Conservation (phyloP, 495 filamentous ascomycete species). For the Aspergillus sclerotiicarbonarius region DNA sequence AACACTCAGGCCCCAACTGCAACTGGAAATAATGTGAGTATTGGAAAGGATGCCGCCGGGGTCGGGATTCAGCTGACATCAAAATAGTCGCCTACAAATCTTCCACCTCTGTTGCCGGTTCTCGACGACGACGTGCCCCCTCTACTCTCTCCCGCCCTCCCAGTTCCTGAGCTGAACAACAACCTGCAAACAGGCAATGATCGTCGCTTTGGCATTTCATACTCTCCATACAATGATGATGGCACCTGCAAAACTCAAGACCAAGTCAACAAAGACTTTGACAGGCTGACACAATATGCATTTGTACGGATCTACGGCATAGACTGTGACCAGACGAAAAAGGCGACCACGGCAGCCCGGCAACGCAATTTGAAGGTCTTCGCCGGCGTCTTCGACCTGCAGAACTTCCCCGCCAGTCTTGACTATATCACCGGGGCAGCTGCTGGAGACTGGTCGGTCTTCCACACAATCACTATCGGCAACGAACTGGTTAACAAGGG, state of each 20-base stretch:
- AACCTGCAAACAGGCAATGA: constrained; percentile 4
- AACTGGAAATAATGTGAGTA: constrained; percentile 7
- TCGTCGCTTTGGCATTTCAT: constrained; percentile 58
- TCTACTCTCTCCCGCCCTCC: constrained; percentile 14
- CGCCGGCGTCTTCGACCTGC: constrained; percentile 67
- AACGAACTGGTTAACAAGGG: constrained; percentile 77
- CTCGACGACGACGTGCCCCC: constrained; percentile 6
- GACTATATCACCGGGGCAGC: constrained; percentile 53
- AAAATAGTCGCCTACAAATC: constrained; percentile 5
- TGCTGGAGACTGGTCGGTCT: constrained; percentile 55
- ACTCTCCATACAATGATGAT: constrained; percentile 69
- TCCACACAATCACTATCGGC: constrained; percentile 73
- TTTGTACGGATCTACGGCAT: constrained; percentile 76
- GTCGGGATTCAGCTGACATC: background rate
- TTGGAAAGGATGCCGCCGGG: background rate
- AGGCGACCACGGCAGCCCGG: constrained; percentile 57
- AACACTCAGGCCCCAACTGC: background rate
- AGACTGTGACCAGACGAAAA: constrained; percentile 69
- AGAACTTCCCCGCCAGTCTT: constrained; percentile 52
- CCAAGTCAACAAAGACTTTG: constrained; percentile 63
- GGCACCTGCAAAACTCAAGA: constrained; percentile 63
- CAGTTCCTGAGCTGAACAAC: constrained; percentile 8
- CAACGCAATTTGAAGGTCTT: constrained; percentile 64
- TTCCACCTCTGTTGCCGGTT: constrained; percentile 8
- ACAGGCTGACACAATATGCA: constrained; percentile 49